Evolutionary conservation across 169 alveolate species (phyloP).

Genomic region (Fabrea salina): DNA sequence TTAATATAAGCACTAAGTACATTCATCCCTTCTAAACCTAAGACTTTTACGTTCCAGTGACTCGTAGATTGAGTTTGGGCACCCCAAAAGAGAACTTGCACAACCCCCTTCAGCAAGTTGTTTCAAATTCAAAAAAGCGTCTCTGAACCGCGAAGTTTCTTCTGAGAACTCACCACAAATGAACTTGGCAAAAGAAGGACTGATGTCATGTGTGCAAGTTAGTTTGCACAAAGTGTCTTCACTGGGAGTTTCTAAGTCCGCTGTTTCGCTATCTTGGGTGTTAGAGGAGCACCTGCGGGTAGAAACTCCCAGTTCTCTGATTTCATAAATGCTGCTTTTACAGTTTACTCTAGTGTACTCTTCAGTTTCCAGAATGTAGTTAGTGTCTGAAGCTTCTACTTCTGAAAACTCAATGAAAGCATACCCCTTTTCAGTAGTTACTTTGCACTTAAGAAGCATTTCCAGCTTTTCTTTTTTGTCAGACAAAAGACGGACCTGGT

Average conservation of each 20-base stretch:
- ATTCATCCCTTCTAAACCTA: no score
- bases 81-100: no score
- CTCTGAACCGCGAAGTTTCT: no score
- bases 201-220: not conserved
- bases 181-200: not conserved
- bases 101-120: no score
- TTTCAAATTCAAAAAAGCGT: no score
- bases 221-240: not conserved
- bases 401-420: not conserved
- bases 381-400: not conserved
- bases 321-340: not conserved
- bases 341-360: not conserved
- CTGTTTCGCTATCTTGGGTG: no score
- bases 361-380: not conserved
- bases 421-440: not conserved
- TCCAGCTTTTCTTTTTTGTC: not conserved
- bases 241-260: not conserved
- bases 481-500: not conserved
- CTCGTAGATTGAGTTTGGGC: no score
- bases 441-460: not conserved
- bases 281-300: not conserved
- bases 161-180: not conserved
- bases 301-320: not conserved
- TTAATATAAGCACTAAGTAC: no score
- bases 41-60: no score